Base-by-base conservation (phyloP, 345 rosid species). In the Hibiscus syriacus region DNA sequence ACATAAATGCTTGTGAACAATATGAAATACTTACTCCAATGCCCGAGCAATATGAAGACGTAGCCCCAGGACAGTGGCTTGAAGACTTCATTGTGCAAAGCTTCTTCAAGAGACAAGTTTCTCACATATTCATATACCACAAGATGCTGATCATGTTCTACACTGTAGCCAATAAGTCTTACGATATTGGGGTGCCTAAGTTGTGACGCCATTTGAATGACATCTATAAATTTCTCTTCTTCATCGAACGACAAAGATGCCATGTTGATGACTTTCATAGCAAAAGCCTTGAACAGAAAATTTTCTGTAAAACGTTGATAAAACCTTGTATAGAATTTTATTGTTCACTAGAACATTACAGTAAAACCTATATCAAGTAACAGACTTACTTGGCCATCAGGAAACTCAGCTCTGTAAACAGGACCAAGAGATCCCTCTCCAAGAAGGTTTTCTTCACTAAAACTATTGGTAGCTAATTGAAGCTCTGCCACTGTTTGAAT, bases 391-490 rank as follows among this genome's bases (percentile, higher is more conserved):
- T 83, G 85, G 72, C 92, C 92, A 74, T 86, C 84, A 2, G 86
- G 82, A 61, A 90, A 83, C 72, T 83, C 79, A 16, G 95, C 96
- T 85, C 72, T 89, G 86, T 90, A 89, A 65, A 89, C 88, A 76
- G 94, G 80, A 72, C 97, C 97, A 62, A 93, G 89, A 67, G 97
- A 90, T 72, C 96, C 97, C 67, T 83, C 82, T 67, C 90, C 91
- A 36, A 90, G 82, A 61, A 89, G 79, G 65, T 91, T 89, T 70
- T 84, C 85, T 79, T 85, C 83, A 69, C 87, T 82, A 78, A 93
- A 93, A 80, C 59, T 76, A 70, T 85, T 84, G 25, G 97, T 90
- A 54, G 92, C 95, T 59, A 68, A 77, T 71, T 86, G 94, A 73
- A 93, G 88, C 73, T 89, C 97, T 43, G 86, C 83, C 70, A 85